Percentiles rank a stretch among this genome's conserved stretches.
Evolutionary conservation across 192 early-diverging fungal species (phyloP).

Genomic region (Dissophora ornata): DNA sequence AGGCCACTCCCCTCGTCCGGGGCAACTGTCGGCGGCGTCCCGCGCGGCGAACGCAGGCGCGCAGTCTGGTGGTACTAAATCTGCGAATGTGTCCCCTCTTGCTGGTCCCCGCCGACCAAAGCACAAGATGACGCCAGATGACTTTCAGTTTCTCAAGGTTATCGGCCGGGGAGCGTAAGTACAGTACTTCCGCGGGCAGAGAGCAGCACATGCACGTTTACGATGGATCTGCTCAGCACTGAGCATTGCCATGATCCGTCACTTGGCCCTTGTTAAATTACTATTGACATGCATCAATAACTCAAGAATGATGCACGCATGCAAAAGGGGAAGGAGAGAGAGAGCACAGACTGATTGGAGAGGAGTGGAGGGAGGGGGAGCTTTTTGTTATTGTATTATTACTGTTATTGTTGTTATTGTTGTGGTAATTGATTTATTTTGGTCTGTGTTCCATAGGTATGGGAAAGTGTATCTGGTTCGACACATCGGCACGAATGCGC

Average conservation of each 20-base stretch:
- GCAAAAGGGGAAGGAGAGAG: not conserved
- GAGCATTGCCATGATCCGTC: too few relatives aligned
- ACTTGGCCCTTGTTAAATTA: too few relatives aligned
- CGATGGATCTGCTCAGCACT: too few relatives aligned
- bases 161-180: conserved; percentile 68
- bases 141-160: conserved; percentile 64
- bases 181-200: too few relatives aligned
- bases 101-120: conserved; percentile 43
- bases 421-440: not conserved
- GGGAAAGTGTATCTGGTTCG: conserved; percentile 89
- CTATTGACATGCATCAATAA: too few relatives aligned
- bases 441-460: conserved; percentile 59
- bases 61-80: not conserved
- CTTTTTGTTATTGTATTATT: too few relatives aligned
- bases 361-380: too few relatives aligned
- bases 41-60: not conserved
- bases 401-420: not conserved
- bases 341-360: conserved; percentile 20
- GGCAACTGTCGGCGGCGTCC: conserved; percentile 10
- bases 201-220: too few relatives aligned
- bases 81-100: conserved; percentile 19
- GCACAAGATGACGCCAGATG: conserved; percentile 59
- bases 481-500: conserved; percentile 64
- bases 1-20: conserved; percentile 31
- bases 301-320: too few relatives aligned